Evolutionary conservation across 1,284 basidiomycete genomes (phyloP).

Genomic region (Paramarasmius palmivorus): DNA sequence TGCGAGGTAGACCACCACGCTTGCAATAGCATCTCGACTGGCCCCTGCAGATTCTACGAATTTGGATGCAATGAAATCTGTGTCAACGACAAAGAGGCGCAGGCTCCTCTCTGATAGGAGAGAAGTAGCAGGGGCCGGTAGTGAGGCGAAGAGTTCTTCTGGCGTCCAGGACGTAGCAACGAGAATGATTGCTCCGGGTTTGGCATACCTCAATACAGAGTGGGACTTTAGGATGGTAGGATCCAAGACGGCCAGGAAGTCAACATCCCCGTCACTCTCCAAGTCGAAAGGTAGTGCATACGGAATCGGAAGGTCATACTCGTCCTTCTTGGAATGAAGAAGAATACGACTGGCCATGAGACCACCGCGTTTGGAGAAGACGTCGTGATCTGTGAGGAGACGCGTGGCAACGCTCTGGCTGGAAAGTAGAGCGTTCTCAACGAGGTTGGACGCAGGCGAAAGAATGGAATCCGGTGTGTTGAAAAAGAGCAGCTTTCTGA

Average conservation of each 20-base stretch:
- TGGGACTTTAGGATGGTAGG: conserved; percentile 68
- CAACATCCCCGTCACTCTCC: conserved; percentile 46
- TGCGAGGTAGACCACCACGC: conserved; percentile 58
- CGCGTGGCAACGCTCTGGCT: conserved; percentile 53
- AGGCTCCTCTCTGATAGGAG: conserved; percentile 50
- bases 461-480: conserved; percentile 56
- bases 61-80: conserved; percentile 41
- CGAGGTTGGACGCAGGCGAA: conserved; percentile 50
- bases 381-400: conserved; percentile 64
- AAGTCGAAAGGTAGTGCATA: conserved; percentile 51
- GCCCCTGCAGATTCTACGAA: conserved; percentile 33
- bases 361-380: conserved; percentile 69
- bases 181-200: conserved; percentile 57
- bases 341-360: conserved; percentile 62
- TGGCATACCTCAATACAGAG: conserved; percentile 58
- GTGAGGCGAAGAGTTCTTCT: conserved; percentile 57
- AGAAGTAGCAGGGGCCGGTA: conserved; percentile 43
- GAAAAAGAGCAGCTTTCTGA: conserved; percentile 65
- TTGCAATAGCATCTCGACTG: conserved; percentile 45
- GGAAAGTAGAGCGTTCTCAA: conserved; percentile 60
- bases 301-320: conserved; percentile 47
- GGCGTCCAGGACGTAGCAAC: conserved; percentile 62
- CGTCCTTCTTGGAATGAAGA: conserved; percentile 47
- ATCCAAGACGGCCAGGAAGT: conserved; percentile 75
- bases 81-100: conserved; percentile 61